These are phyloP conservation scores for Lonicera japonica DNA, from an alignment of 129 eudicot species.

Conservation along the genomic window DNA sequence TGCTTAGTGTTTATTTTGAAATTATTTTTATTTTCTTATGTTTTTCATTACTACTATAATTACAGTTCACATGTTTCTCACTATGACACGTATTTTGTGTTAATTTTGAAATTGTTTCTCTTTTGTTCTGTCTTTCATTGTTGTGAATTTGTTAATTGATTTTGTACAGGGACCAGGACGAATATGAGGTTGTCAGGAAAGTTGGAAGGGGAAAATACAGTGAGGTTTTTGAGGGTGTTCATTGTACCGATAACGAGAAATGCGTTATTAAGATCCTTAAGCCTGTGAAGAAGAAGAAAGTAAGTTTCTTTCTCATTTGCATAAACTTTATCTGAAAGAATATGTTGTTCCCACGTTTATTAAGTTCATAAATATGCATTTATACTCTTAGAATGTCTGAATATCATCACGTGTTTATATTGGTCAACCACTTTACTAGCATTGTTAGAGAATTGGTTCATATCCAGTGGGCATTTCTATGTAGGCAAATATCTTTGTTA, in stretches of 20 bases:
- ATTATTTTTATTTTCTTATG: too few relatives aligned
- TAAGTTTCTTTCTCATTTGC: conserved; percentile 7
- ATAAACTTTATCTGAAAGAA: background rate
- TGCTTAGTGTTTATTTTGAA: too few relatives aligned
- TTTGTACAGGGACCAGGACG: conserved; percentile 80
- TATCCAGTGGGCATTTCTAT: too few relatives aligned
- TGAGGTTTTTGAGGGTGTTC: conserved; percentile 93
- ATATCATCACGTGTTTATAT: too few relatives aligned
- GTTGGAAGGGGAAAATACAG: conserved; percentile 98
- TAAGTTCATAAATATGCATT: background rate
- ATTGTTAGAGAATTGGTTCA: background rate
- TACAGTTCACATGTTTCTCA: too few relatives aligned
- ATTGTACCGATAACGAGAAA: conserved; percentile 65
- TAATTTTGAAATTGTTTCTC: too few relatives aligned
- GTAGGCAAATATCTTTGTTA: too few relatives aligned
- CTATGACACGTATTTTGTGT: too few relatives aligned
- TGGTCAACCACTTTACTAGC: background rate
- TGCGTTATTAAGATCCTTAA: conserved; percentile 92
- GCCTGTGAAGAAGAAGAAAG: conserved; percentile 99
- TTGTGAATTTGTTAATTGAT: background rate
- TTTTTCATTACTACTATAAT: too few relatives aligned
- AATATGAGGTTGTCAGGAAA: conserved; percentile 95
- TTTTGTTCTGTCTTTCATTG: background rate
- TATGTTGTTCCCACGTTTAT: conserved; percentile 3
- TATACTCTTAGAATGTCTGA: background rate